phyloP scores from a whole-genome alignment of 169 alveolate species.

The Theileria orientalis region DNA sequence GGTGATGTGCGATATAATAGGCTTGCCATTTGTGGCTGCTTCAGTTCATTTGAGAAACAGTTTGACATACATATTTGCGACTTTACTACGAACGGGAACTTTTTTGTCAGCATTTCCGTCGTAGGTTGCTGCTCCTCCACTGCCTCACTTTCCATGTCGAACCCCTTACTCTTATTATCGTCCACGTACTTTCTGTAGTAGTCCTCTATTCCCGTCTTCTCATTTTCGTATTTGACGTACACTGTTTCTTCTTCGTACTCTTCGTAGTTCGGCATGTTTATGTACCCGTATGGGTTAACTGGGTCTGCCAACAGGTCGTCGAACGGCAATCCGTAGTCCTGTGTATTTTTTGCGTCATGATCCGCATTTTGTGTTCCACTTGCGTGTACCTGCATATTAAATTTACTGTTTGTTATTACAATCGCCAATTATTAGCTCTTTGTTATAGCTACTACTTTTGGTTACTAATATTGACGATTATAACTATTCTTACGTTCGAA shows the following conservation, averaged over 20 bases:
- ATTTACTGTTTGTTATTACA: no score
- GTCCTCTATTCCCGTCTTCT: slow-evolving; percentile 5
- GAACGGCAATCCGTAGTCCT: slow-evolving; percentile 12
- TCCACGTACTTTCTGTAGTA: slow-evolving; percentile 44
- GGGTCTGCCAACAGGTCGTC: not conserved
- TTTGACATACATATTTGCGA: slow-evolving; percentile 19
- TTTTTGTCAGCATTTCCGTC: slow-evolving; percentile 21
- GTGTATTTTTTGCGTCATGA: not conserved
- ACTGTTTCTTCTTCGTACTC: not conserved
- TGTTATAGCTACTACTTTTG: no score
- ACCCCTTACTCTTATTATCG: not conserved
- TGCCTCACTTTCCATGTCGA: slow-evolving; percentile 13
- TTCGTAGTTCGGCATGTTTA: not conserved
- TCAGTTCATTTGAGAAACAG: slow-evolving; percentile 9
- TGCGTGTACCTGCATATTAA: no score
- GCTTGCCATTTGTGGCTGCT: slow-evolving; percentile 19
- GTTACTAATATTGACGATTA: no score
- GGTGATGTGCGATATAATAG: slow-evolving; percentile 32
- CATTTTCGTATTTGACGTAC: not conserved
- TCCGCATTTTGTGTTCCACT: not conserved
- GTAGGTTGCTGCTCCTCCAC: not conserved
- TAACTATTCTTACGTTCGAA: no score
- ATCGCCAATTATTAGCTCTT: no score
- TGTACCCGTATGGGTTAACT: not conserved
- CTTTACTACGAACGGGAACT: slow-evolving; percentile 25